Base-by-base conservation (phyloP, 169 alveolate species). In the Toxoplasma gondii region DNA sequence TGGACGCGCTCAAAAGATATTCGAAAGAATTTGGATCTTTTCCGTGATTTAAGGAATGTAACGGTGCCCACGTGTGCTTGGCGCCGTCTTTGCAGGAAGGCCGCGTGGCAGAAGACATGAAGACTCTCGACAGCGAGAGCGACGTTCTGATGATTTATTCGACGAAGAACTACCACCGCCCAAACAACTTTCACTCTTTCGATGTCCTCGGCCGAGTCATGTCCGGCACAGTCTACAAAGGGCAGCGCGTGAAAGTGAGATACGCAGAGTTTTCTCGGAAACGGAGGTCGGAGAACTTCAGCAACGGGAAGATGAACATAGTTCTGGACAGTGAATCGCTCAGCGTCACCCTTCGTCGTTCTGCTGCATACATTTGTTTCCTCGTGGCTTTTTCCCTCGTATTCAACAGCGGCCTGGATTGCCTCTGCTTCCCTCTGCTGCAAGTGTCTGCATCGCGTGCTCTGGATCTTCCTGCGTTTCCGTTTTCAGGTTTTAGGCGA, bases 141-240 rank as follows among this genome's bases (percentile, higher is more conserved):
- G 99, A 98, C 4, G 67, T 27, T 27, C 96, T 98, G 83, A 96
- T 98, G 96, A 96, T 98, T 0, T 95, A 97, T 96, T 94, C 99
- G 82, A 97, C 97, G 78, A 99, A 99, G 96, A 98, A 98, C 95
- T 99, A 98, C 97, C 99, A 99, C 96, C 96, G 99, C 70, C 98
- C 98, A 70, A 99, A 98, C 88, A 97, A 98, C 92, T 96, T 96
- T 90, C 64, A 45, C 78, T 94, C 98, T 88, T 98, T 99, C 94
- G 99, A 99, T 94, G 97, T 98, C 78, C 98, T 99, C 88, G 99
- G 99, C 0, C 97, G 99, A 83, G 99, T 99, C 54, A 94, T 99
- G 97, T 98, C 99, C 43, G 99, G 99, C 67, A 99, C 99, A 31
- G 92, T 99, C 43, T 94, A 95, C 92, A 98, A 98, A 95, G 99